A percentile compares a stretch with the other conserved stretches of the same genome.
These are phyloP conservation scores for Carpinus viminea DNA, from an alignment of 306 rosid genomes.

Conservation along the genomic window DNA sequence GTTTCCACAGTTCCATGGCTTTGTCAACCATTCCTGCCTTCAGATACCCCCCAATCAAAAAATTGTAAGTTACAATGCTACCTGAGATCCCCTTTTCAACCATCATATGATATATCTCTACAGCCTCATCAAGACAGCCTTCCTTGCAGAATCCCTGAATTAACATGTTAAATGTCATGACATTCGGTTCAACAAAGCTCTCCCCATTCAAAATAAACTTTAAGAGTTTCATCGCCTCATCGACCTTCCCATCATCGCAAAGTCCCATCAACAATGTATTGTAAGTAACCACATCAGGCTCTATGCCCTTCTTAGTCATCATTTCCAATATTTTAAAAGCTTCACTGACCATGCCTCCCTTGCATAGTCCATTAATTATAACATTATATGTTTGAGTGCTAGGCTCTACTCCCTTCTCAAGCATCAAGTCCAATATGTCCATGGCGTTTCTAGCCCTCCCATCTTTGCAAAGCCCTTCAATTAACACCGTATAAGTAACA, in stretches of 20 bases:
- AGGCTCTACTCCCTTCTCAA: constrained; percentile 61
- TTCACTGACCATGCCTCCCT: constrained; percentile 60
- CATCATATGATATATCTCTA: constrained; percentile 56
- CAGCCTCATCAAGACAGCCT: constrained; percentile 46
- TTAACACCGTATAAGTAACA: constrained; percentile 56
- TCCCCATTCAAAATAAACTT: constrained; percentile 42
- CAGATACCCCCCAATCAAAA: constrained; percentile 63
- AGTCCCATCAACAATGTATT: constrained; percentile 64
- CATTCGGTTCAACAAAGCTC: constrained; percentile 53
- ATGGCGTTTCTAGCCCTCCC: constrained; percentile 56
- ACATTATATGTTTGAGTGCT: constrained; percentile 60
- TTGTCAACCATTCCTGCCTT: constrained; percentile 38
- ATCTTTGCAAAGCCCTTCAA: constrained; percentile 73
- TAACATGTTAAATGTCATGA: constrained; percentile 46
- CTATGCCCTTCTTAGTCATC: constrained; percentile 67
- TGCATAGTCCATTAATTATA: constrained; percentile 73
- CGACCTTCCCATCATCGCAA: constrained; percentile 47
- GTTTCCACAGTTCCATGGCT: constrained; percentile 60
- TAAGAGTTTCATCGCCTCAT: constrained; percentile 66
- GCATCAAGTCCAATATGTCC: constrained; percentile 60
- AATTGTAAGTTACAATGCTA: constrained; percentile 54
- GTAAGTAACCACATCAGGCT: constrained; percentile 71
- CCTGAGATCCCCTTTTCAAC: constrained; percentile 48
- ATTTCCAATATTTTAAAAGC: constrained; percentile 50
- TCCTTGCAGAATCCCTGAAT: constrained; percentile 69